Evolutionary conservation across 2,329 filamentous ascomycete genomes (phyloP), one percentile per base, ranked within the genome.

Genomic region (Drechslerella stenobrocha): DNA sequence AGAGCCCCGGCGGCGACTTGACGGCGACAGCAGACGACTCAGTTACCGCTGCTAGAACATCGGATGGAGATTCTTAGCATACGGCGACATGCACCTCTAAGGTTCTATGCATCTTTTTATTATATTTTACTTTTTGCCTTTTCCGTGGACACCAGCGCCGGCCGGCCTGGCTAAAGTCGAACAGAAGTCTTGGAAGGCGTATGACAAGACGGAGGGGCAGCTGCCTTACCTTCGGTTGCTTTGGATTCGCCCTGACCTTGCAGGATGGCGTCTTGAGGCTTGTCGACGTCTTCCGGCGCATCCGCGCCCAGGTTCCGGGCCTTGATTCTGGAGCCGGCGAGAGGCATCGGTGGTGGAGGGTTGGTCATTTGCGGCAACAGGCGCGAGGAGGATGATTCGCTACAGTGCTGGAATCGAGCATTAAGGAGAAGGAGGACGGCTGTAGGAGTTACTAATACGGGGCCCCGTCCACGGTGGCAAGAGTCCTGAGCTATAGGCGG

Each of bases 151-250:
- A 18, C 40, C 34, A 24, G 51, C 23, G n/a, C 30, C 45, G 26
- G 47, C 52, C 52, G 59, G 61, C 47, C 53, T 66, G 61, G 61
- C 45, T 66, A 66, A 66, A 66, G 50, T 30, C 37, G 59, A 52
- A 50, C 15, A 45, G n/a, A 48, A 66, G 61, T 52, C 61, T 65
- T 65, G 60, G 60, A 52, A 66, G 61, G 53, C 61, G 58, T 66
- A 59, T 47, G 46, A 53, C n/a, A 47, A 48, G 53, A 42, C 44
- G 61, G 53, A 56, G 61, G 42, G 45, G 45, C 45, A 59, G 52
- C 42, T 47, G 53, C 37, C 61, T 58, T 66, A 66, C 61, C 61
- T 66, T 66, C 61, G 61, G 61, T 53, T 58, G 53, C 52, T 37
- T 66, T 53, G 61, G 61, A 52, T 66, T 66, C 61, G 44, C n/a